These are phyloP conservation scores for Spathaspora arborariae DNA, from an alignment of 805 yeast species.

Conservation along the genomic window DNA sequence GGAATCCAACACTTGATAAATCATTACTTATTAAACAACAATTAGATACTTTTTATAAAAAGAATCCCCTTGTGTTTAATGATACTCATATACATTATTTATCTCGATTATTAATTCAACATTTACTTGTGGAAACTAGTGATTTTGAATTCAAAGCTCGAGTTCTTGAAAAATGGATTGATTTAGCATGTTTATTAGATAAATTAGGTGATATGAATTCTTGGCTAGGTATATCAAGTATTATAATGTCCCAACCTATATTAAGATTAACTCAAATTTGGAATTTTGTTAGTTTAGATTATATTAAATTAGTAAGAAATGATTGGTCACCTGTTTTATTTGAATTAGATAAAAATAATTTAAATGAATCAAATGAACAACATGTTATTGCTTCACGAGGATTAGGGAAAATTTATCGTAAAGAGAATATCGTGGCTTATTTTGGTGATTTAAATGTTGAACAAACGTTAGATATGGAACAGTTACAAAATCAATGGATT, in stretches of 20 bases:
- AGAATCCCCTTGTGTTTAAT: conserved; percentile 77
- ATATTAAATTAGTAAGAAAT: conserved; percentile 57
- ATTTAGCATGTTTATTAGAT: conserved; percentile 73
- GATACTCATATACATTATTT: conserved; percentile 68
- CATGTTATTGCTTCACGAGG: conserved; percentile 87
- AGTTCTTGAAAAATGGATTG: conserved; percentile 77
- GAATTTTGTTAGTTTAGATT: conserved; percentile 61
- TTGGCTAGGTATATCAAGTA: conserved; percentile 87
- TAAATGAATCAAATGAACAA: conserved; percentile 37
- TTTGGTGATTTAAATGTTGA: conserved; percentile 67
- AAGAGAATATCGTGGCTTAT: conserved; percentile 78
- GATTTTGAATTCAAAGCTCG: conserved; percentile 51
- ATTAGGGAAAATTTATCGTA: conserved; percentile 71
- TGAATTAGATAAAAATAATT: conserved; percentile 75
- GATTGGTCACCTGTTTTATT: conserved; percentile 94
- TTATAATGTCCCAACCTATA: conserved; percentile 78
- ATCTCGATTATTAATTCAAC: conserved; percentile 65
- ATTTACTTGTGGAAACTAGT: conserved; percentile 53
- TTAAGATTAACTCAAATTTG: conserved; percentile 72
- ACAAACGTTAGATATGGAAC: conserved; percentile 36
- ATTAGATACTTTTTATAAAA: conserved; percentile 34
- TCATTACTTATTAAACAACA: conserved; percentile 47
- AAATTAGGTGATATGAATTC: conserved; percentile 87
- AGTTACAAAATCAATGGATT: conserved; percentile 62
- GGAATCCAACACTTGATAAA: conserved; percentile 81